Conservation (phyloP, 139 green algal species). For the Chlorella sp. region DNA sequence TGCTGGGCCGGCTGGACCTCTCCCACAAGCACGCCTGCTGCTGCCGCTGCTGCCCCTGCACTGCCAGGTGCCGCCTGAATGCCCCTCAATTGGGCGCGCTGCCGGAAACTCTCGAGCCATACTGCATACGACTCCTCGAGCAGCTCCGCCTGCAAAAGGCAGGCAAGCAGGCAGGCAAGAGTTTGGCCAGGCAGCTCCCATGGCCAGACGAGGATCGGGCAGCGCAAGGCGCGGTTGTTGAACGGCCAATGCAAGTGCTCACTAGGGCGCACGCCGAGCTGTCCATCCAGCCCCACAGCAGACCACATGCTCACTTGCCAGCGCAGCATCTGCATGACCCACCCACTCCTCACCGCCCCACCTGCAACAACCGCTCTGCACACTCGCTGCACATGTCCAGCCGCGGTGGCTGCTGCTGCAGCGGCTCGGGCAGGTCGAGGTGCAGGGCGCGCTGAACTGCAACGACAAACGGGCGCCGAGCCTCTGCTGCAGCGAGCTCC, state of each 20-base stretch:
- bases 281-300: no score
- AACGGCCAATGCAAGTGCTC: neutral
- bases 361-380: no score
- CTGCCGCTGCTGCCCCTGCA: no score
- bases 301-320: neutral
- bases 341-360: no score
- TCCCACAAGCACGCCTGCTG: no score
- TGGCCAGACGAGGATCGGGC: no score
- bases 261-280: neutral
- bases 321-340: no score
- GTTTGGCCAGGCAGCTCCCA: no score
- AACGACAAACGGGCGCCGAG: neutral
- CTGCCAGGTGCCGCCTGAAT: neutral
- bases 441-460: neutral
- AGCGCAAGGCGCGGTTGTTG: neutral
- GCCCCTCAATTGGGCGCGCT: neutral
- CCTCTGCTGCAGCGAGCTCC: neutral
- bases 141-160: neutral
- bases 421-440: neutral
- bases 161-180: no score
- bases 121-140: neutral
- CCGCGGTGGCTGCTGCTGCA: no score
- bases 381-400: no score
- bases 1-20: conserved; percentile 1
- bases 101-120: neutral